Evolutionary conservation across 73 alveolate genomes (phyloP), one percentile per base, ranked within the genome.

Genomic region (Paramecium bursaria): DNA sequence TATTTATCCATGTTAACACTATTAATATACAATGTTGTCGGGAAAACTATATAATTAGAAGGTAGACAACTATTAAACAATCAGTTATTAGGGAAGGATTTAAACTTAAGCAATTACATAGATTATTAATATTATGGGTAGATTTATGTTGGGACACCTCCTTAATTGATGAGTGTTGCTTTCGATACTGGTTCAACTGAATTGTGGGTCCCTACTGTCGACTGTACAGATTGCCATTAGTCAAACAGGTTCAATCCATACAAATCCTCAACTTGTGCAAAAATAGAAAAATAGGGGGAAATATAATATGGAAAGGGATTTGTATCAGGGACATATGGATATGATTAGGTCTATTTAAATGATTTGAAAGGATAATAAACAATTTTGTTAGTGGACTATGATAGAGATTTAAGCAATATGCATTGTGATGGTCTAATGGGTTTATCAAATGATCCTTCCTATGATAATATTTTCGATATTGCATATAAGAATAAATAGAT

Each of bases 111-210:
- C 39, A 86, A 94, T 75, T 94, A 76, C 88, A 85, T 74, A 60
- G 90, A 94, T 86, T 87, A 95, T 86, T 91, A 92, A 82, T 94
- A 94, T 87, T 57, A 90, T 75, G 97, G 94, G 15, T 88, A 74
- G 10, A 91, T 94, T 29, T 31, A 46, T 17, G 60, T 94, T 30
- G 98, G 98, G 49, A 92, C 95, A 27, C 97, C 97, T 10, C 86
- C 87, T n/a, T 91, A 94, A 57, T 46, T 75, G 13, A 88, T 94
- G 91, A 87, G 82, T 50, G 95, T 94, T 48, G 90, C 93, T 44
- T 95, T 93, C 49, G 98, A 94, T 82, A 94, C 98, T 46, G 98
- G 98, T 46, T 92, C 97, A 26, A 89, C 97, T 74, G 90, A 93
- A 88, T 87, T 94, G 42, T 94, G 97, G 97, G 95, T 93, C 49